phyloP scores from a whole-genome alignment of 2,329 filamentous ascomycete species.

The Sporothrix inflata region DNA sequence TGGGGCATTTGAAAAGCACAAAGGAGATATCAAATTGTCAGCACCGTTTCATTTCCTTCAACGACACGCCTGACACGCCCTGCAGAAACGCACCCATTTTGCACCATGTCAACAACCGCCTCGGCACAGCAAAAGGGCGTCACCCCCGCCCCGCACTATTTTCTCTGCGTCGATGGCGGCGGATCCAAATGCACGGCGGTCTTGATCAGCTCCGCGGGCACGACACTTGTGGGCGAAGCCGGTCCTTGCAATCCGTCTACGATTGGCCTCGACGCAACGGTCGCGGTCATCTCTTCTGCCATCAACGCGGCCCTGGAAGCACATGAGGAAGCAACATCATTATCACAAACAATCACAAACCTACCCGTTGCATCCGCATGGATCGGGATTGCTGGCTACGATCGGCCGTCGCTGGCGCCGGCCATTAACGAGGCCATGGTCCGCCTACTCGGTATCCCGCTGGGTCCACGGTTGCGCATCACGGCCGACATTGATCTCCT shows the following conservation, averaged over 20 bases:
- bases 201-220: conserved; percentile 38
- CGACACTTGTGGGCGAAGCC: conserved; percentile 39
- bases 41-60: too few relatives aligned
- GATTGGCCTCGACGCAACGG: conserved; percentile 38
- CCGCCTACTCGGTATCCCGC: conserved; percentile 38
- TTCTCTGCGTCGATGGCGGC: conserved; percentile 44
- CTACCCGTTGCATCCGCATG: conserved; percentile 40
- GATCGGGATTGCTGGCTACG: conserved; percentile 48
- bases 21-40: too few relatives aligned
- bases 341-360: neutral
- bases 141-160: neutral
- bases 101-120: neutral
- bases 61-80: too few relatives aligned
- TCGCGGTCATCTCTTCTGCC: conserved; percentile 37
- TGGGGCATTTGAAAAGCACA: too few relatives aligned
- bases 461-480: conserved; percentile 37
- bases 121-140: neutral
- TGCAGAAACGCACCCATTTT: too few relatives aligned
- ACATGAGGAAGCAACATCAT: conserved; percentile 16
- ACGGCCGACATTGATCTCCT: conserved; percentile 49
- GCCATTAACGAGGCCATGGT: conserved; percentile 38
- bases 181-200: conserved; percentile 49
- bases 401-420: conserved; percentile 40
- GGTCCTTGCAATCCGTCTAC: conserved; percentile 47
- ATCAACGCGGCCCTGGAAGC: conserved; percentile 37